Base-by-base conservation (phyloP, 345 rosid species). In the Crucihimalaya himalaica region DNA sequence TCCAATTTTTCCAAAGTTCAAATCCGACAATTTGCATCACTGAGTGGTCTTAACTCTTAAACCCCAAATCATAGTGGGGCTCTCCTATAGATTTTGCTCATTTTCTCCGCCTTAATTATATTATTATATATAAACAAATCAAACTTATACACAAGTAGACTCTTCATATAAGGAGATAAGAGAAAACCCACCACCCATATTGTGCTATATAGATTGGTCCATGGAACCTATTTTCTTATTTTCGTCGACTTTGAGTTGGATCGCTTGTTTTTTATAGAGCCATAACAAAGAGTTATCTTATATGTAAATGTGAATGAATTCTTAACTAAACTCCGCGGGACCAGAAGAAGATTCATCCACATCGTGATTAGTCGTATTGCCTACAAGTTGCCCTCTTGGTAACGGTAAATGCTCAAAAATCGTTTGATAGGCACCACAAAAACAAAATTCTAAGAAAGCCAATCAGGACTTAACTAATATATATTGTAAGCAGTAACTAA, bases 21-120 rank as follows among this genome's bases (percentile, higher is more conserved):
- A 50, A 60, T 52, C 74, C 23, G 29, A 42, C 63, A 12, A 32
- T 67, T 75, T 68, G 74, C 69, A 75, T 68, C 54, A 68, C 37
- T 19, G 79, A 60, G 79, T 75, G 74, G 79, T 68, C 69, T 60
- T 75, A 75, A 75, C 74, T 75, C 74, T 9, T 60, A 75, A 68
- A 60, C 21, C 37, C 31, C 68, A 29, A 51, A 51, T 61, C 56
- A 68, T 75, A 75, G 79, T 37, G 61, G 79, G 68, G 28, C 55
- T 59, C 68, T 75, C 56, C 79, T 75, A 75, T 23, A 60, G 69
- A 51, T 15, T 59, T 75, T 57, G 69, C 63, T 60, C 63, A 42
- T 0, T 60, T 40, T 67, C 60, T 68, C 68, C 69, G 52, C 56
- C 57, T 50, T 67, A 75, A 59, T 11, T 61, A 59, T 51, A 6